Evolutionary conservation across 257 asterid species (phyloP).

Genomic region (Solanum stenotomum): DNA sequence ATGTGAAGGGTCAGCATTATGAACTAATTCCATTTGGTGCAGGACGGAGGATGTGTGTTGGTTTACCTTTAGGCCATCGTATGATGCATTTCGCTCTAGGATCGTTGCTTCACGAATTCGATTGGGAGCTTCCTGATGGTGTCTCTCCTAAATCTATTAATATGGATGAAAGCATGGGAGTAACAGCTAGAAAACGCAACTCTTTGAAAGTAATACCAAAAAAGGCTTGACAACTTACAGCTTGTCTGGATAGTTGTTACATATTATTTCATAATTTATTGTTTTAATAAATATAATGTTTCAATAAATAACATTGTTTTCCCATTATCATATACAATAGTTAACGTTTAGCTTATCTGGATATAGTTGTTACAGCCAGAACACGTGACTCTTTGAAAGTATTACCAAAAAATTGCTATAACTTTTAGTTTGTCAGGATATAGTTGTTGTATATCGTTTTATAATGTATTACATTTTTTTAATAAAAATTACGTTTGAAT

Average conservation of each 20-base stretch:
- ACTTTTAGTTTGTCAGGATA: too few species aligned
- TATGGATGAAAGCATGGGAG: not conserved
- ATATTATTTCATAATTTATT: not conserved
- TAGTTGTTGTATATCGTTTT: not conserved
- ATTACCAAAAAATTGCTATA: not conserved
- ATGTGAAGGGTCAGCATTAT: not conserved
- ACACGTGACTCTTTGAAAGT: not conserved
- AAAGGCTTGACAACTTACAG: not conserved
- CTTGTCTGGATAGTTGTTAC: not conserved
- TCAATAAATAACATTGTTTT: not conserved
- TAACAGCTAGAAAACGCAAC: not conserved
- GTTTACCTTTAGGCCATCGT: not conserved
- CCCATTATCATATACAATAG: not conserved
- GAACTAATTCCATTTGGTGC: not conserved
- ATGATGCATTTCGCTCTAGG: not conserved
- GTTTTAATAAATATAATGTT: not conserved
- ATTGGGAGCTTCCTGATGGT: not conserved
- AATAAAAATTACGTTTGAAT: too few species aligned
- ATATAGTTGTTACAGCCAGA: not conserved
- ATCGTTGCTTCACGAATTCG: not conserved
- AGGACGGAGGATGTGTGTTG: not conserved
- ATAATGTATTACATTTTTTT: too few species aligned
- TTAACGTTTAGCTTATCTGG: not conserved
- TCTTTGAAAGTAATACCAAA: not conserved
- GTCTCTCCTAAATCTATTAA: not conserved